Evolutionary conservation across 2,329 filamentous ascomycete species (phyloP), one percentile per base, ranked within the genome.

Genomic region (Colletotrichum sp.): DNA sequence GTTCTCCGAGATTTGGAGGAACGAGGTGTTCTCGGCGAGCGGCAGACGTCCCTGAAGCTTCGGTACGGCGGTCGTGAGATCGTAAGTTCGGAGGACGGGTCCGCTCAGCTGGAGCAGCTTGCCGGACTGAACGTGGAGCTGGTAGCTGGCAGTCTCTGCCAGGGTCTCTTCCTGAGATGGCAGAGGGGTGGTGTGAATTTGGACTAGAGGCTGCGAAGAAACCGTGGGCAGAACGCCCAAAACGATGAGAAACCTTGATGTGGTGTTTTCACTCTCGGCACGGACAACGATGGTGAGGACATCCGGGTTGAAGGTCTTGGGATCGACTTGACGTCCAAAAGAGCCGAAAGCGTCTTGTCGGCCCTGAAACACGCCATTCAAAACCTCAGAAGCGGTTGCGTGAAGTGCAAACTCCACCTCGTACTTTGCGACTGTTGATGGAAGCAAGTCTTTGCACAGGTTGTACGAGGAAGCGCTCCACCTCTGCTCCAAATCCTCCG

Each of bases 1-100:
- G 9, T 93, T 92, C 72, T 90, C 90, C 9, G 93, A 94, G 0
- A 96, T 85, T 8, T 93, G 90, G 8, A 93, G 81, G 80, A 95
- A 95, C 3, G 93, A 93, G 24, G 87, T 87, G 4, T 92, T 87
- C 2, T 85, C 88, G 7, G 88, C 84, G 55, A 90, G 85, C 8
- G 87, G 84, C 30, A 93, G 85, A 16, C 85, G 87, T 16, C 92
- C 92, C 71, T 89, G 88, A 30, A 92, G 83, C 78, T 90, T 92
- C 0, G 93, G 93, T 8, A 93, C 85, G 18, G 90, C 90, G 16
- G 89, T 88, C 18, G 90, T 90, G 39, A 96, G 84, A 77, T 95
- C 92, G 81, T 93, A 95, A 4, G 92, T 90, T 30, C 86, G 88
- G 21, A 96, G 85, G 1, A 82, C 84, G 13, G 88, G 89, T 26